Base-by-base conservation (phyloP, 306 rosid genomes). In the Vicia sativa region DNA sequence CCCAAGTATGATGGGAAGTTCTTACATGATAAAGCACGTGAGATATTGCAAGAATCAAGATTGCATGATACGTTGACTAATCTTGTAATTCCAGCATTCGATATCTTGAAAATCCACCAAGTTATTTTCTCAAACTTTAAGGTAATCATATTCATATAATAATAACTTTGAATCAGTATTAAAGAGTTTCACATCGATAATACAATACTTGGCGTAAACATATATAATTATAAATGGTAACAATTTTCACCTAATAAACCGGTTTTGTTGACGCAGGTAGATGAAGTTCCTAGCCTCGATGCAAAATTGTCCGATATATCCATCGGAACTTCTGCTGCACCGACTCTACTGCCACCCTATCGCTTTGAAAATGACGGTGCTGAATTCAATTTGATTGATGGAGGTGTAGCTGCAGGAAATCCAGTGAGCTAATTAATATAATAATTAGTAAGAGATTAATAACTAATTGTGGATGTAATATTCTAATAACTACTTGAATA, bases 21-120 rank as follows among this genome's bases (percentile, higher is more conserved):
- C 39, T 44, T 78, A 18, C 82, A 7, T 6, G 2, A 37, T 0
- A 43, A 43, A 44, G 10, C 41, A 4, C 55, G 80, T 25, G 31
- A 67, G 0, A 1, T 59, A 6, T 43, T 80, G 56, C 3, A 19
- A 1, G 6, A 75, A 4, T 19, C 65, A 50, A 41, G 84, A 6
- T 52, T 80, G 15, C 11, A 25, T 2, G 18, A 75, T 3, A 66
- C 77, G 14, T 28, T 80, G 7, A 65, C 84, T 0, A 70, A 66
- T 21, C 71, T 71, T 46, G 77, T 79, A n/a, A 74, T 79, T 11
- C 79, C 83, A 41, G 18, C 77, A n/a, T 79, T 63, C 9, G 80
- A 80, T 34, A 2, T 80, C 29, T 15, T 50, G 44, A 54, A 3
- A 6, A 16, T 67, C 2, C 67, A 71, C 2, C 77, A 77, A 12